phyloP scores from a whole-genome alignment of 177 flowering plant genomes.

The Tripterygium wilfordii region DNA sequence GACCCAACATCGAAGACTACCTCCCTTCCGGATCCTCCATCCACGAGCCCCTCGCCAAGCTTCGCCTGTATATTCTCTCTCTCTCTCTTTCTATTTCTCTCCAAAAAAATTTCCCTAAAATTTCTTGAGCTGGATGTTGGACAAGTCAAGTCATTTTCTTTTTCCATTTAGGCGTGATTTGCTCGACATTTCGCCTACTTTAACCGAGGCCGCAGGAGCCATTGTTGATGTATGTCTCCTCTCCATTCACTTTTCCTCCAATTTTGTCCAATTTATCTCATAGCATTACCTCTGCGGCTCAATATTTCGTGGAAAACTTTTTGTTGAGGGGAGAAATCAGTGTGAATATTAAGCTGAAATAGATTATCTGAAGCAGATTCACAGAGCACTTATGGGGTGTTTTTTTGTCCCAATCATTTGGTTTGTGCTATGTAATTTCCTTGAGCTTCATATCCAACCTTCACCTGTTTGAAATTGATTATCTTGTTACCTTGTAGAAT shows the following conservation, averaged over 20 bases:
- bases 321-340: too few species aligned
- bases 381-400: too few species aligned
- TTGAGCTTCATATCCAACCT: too few species aligned
- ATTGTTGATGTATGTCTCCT: constrained; percentile 65
- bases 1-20: constrained; percentile 85
- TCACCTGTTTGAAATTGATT: too few species aligned
- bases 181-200: constrained; percentile 78
- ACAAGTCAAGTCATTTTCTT: background rate
- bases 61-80: constrained; percentile 48
- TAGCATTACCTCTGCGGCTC: background rate
- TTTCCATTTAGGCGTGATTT: constrained; percentile 58
- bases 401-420: too few species aligned
- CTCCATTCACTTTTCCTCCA: background rate
- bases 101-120: background rate
- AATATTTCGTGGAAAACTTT: too few species aligned
- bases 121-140: background rate
- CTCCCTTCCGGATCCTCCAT: constrained; percentile 72
- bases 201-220: constrained; percentile 96
- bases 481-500: too few species aligned
- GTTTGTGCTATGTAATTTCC: too few species aligned
- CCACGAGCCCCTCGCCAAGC: constrained; percentile 54
- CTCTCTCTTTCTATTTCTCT: constrained; percentile 1
- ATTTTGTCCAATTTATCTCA: background rate
- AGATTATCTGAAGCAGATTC: too few species aligned
- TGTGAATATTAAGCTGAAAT: too few species aligned